Conservation (phyloP, 2,329 filamentous ascomycete genomes). For the Colletotrichum sp. region DNA sequence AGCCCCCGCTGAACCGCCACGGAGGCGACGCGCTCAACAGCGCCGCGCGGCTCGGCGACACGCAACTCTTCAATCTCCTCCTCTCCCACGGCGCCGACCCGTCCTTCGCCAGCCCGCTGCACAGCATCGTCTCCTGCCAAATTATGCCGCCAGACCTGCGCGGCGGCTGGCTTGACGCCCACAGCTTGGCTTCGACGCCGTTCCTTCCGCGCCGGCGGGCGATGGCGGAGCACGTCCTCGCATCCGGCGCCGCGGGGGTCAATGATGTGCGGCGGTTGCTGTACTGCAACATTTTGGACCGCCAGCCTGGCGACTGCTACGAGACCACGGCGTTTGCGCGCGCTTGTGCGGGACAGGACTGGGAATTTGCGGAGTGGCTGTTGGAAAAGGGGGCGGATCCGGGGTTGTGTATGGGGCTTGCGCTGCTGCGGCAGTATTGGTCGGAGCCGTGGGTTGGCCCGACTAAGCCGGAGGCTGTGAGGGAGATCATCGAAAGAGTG, state of each 20-base stretch:
- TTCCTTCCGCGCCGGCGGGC: neutral
- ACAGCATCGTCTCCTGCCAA: neutral
- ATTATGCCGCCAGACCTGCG: neutral
- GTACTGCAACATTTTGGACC: neutral
- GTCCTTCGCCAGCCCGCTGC: neutral
- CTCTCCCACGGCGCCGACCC: neutral
- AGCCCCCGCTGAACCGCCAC: neutral
- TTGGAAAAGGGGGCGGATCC: neutral
- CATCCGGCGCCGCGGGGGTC: accelerated
- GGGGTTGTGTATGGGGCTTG: neutral
- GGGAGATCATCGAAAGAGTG: neutral
- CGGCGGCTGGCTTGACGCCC: neutral
- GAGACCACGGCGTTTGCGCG: neutral
- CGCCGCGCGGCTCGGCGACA: neutral
- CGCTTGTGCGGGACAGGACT: neutral
- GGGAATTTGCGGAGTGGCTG: neutral
- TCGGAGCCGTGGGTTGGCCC: neutral
- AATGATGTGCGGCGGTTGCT: neutral
- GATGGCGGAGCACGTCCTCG: neutral
- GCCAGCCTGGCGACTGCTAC: neutral
- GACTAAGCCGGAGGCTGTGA: neutral
- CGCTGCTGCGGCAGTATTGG: neutral
- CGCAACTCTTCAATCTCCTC: neutral
- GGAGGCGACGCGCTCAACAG: neutral
- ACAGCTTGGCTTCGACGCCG: accelerated